Conservation (phyloP, 148 eudicot genomes). For the Amaranthus hypochondriacus region DNA sequence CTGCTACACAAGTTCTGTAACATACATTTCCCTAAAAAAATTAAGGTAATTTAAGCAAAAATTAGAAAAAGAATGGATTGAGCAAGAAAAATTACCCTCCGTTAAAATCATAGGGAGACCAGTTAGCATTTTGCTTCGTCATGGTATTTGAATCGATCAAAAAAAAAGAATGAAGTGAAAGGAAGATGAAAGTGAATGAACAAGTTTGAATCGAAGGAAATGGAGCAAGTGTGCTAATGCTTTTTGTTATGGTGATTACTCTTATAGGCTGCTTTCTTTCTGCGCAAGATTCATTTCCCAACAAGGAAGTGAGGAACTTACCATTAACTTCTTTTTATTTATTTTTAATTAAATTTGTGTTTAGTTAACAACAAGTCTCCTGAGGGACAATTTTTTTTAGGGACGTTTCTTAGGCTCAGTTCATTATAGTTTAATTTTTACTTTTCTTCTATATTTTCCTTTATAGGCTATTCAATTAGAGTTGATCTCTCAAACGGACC, state of each 20-base stretch:
- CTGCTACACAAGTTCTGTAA: slow-evolving; percentile 67
- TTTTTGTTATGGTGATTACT: neutral
- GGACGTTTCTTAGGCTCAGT: no score
- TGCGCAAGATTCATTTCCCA: slow-evolving; percentile 11
- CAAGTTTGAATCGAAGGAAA: neutral
- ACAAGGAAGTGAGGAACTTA: neutral
- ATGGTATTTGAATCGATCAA: slow-evolving; percentile 18
- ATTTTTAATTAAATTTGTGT: no score
- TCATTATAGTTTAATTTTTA: no score
- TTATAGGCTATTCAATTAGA: no score
- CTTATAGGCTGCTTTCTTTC: slow-evolving; percentile 8
- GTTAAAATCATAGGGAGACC: slow-evolving; percentile 92
- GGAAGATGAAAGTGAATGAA: neutral
- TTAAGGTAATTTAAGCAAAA: neutral
- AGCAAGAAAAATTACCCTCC: slow-evolving; percentile 52
- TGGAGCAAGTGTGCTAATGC: neutral
- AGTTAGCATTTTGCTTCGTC: slow-evolving; percentile 67
- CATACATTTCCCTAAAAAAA: neutral
- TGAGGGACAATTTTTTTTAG: no score
- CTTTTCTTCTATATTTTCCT: no score
- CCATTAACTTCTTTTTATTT: no score
- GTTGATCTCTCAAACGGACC: no score
- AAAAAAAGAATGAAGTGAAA: slow-evolving; percentile 7
- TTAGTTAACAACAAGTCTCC: no score
- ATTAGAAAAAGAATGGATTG: neutral